phyloP scores from a whole-genome alignment of 345 rosid genomes.

The Syzygium grande region DNA sequence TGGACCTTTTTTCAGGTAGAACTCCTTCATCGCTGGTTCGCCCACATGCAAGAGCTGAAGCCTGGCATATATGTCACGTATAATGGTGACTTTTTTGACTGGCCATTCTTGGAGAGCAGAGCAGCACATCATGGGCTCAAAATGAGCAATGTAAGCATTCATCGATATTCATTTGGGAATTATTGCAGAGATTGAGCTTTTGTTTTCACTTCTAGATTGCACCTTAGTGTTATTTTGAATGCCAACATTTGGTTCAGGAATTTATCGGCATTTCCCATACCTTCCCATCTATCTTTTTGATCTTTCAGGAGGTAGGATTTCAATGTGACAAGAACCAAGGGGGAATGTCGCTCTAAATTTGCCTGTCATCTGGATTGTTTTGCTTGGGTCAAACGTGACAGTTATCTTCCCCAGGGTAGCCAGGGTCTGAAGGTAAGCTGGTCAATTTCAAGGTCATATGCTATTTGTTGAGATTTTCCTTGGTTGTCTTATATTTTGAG shows the following conservation, averaged over 20 bases:
- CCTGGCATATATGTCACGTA: slow-evolving; percentile 96
- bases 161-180: background rate
- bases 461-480: background rate
- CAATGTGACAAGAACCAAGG: slow-evolving; percentile 87
- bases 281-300: slow-evolving; percentile 8
- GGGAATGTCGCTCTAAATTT: slow-evolving; percentile 92
- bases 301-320: slow-evolving; percentile 78
- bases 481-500: background rate
- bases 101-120: slow-evolving; percentile 96
- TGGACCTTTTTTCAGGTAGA: slow-evolving; percentile 46
- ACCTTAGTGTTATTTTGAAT: background rate
- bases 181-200: background rate
- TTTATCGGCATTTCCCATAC: background rate
- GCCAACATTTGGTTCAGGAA: background rate
- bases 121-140: slow-evolving; percentile 81
- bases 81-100: slow-evolving; percentile 92
- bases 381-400: slow-evolving; percentile 99
- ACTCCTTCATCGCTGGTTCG: slow-evolving; percentile 75
- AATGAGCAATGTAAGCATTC: slow-evolving; percentile 67
- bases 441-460: background rate
- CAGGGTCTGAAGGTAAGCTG: slow-evolving; percentile 82
- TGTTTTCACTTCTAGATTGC: background rate
- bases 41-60: slow-evolving; percentile 90
- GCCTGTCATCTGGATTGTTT: slow-evolving; percentile 96
- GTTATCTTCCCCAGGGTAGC: slow-evolving; percentile 99